phyloP scores from a whole-genome alignment of 177 flowering plant genomes.

The Telopea speciosissima region DNA sequence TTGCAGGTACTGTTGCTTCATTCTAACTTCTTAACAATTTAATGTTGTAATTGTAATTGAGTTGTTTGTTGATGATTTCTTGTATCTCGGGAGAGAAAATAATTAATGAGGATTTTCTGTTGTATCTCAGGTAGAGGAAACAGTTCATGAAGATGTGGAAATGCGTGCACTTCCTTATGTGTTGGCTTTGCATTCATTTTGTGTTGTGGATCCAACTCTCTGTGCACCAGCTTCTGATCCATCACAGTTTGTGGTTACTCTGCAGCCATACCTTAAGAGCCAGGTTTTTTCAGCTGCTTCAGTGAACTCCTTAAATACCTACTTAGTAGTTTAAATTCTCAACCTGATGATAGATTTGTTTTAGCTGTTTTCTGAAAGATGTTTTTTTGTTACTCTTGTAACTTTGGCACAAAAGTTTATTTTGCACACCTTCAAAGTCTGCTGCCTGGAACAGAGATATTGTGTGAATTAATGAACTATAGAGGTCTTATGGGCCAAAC shows the following conservation, averaged over 20 bases:
- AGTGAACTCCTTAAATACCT: not conserved
- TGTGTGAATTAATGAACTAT: no score
- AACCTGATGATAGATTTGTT: not conserved
- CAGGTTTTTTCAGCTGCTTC: slow-evolving; percentile 43
- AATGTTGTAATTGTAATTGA: not conserved
- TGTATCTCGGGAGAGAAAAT: slow-evolving; percentile 61
- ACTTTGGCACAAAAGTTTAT: no score
- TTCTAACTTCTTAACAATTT: not conserved
- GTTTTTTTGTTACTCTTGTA: not conserved
- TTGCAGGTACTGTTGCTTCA: slow-evolving; percentile 62
- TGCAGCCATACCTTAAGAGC: slow-evolving; percentile 91
- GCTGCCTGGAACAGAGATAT: no score
- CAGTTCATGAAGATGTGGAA: slow-evolving; percentile 57
- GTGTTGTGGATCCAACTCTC: slow-evolving; percentile 82
- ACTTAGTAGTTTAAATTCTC: not conserved
- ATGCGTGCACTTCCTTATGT: slow-evolving; percentile 74
- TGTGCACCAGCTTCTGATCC: slow-evolving; percentile 95
- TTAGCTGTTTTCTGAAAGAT: not conserved
- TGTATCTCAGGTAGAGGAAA: slow-evolving; percentile 65
- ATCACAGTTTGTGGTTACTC: slow-evolving; percentile 88
- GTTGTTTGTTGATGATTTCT: slow-evolving; percentile 1
- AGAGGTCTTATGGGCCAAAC: no score
- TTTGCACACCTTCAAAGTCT: no score
- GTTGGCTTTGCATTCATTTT: slow-evolving; percentile 84
- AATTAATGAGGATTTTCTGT: slow-evolving; percentile 39